Base-by-base conservation (phyloP, 1,284 basidiomycete genomes). In the Flammula alnicola region DNA sequence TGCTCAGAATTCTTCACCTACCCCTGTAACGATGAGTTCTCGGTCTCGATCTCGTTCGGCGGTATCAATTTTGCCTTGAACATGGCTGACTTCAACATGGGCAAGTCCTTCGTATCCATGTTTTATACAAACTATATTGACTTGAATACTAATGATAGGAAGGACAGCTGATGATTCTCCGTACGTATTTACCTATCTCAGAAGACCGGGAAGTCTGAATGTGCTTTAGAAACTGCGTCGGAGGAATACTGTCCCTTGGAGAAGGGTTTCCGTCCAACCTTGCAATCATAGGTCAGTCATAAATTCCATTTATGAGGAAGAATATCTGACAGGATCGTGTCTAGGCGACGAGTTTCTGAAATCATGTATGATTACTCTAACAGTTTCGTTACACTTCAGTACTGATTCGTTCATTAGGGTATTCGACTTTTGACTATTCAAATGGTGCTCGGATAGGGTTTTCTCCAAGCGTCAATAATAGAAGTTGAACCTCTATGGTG, bases 341-440 rank as follows among this genome's bases (percentile, higher is more conserved):
- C n/a, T 49, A 77, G 77, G 79, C 1, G 87, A 85, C 60, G 81
- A 82, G 55, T 92, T 93, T 67, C 59, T 87, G 30, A 88, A 88
- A 68, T 83, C 78, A 25, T 86, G 83, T 82, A 55, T 62, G 80
- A n/a, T 68, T 22, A 20, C 42, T 40, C 37, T 14, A 23, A 29
- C 29, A 37, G 29, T 48, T 22, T 10, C 8, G 27, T 32, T 26
- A 9, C 19, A 20, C 30, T 22, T 29, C 54, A n/a, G 52, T 38
- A 47, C 35, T 31, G 33, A 46, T 37, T 37, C 20, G 12, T 22
- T 31, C 17, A 44, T 26, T 45, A 84, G 82, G 80, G 78, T 82
- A 86, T 58, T 73, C 78, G 14, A 69, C 78, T 14, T 86, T 77
- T 58, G 83, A 86, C 62, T 84, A 85, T 56, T 73, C 76, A 6